phyloP scores from a whole-genome alignment of 2,329 filamentous ascomycete genomes.

The Sarocladium strictum region DNA sequence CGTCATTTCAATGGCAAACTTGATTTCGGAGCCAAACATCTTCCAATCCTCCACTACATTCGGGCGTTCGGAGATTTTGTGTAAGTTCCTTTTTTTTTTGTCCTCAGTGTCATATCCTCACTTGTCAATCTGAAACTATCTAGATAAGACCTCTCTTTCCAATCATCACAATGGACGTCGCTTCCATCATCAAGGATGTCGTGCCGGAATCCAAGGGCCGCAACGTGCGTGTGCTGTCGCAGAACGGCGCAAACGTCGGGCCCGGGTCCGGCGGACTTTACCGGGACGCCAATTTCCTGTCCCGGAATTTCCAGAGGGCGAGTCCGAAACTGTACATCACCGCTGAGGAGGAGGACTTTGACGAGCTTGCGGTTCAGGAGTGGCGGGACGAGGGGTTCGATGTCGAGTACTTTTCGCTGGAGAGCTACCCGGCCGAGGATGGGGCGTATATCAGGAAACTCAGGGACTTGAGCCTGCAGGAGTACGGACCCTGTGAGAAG shows the following conservation, averaged over 20 bases:
- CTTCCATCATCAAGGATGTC: constrained; percentile 22
- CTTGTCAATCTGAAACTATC: not conserved
- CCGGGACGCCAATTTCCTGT: constrained; percentile 36
- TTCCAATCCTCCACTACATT: not conserved
- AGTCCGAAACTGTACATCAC: constrained; percentile 36
- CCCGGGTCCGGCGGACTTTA: constrained; percentile 14
- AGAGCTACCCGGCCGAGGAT: constrained; percentile 16
- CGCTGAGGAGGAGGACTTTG: constrained; percentile 36
- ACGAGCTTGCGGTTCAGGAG: constrained; percentile 27
- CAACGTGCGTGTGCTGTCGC: constrained; percentile 23
- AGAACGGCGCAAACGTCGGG: constrained; percentile 24
- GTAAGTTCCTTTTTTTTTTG: not conserved
- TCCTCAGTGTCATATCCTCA: too few relatives aligned
- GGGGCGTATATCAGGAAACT: constrained; percentile 28
- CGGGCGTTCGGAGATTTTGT: not conserved
- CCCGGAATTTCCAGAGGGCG: constrained; percentile 29
- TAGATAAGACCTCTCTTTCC: not conserved
- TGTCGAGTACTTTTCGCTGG: constrained; percentile 36
- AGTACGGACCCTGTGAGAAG: constrained; percentile 34
- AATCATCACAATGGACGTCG: constrained; percentile 9
- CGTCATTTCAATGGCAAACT: not conserved
- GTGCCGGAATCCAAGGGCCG: constrained; percentile 25
- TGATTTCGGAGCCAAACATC: not conserved
- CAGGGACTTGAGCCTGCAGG: constrained; percentile 23
- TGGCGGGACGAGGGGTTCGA: constrained; percentile 38